Evolutionary conservation across 1,139 yeast species (phyloP), one percentile per base, ranked within the genome.

Genomic region (Yamadazyma diospyri): DNA sequence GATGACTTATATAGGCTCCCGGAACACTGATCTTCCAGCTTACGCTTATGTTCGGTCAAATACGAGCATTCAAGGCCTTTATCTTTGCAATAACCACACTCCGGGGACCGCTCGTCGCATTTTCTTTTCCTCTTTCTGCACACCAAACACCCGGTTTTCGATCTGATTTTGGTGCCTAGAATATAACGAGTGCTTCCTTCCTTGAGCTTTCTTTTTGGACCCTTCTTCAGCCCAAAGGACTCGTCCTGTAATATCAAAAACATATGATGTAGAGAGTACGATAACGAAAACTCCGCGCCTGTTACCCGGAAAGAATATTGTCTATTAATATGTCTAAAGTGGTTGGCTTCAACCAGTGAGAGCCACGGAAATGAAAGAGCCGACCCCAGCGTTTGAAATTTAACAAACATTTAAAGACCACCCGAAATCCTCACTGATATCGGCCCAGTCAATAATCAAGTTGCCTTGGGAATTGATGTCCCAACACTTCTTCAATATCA

Each of bases 51-150:
- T 4, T 12, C 17, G 2, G 25, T 29, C 13, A 23, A n/a, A 21
- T 37, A 47, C 8, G 34, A 38, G 38, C 62, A 56, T 26, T 46
- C 42, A 4, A 47, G 42, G 2, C 49, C 51, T 26, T 53, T 44
- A 5, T 38, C 32, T n/a, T 33, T 34, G 36, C 64, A 58, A 22
- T 43, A 47, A 6, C 50, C 47, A 41, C 63, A 57, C 5, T 33
- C 31, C 1, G 63, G 63, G 31, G 48, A 51, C 8, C 34, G 34
- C 39, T 57, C 62, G 37, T 57, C 61, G 36, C 63, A 57, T 34
- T 55, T 56, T 33, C 55, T 42, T 35, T 47, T 48, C 27, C 48
- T 33, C 29, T 44, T 41, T 27, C 50, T 39, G 29, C 55, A 50
- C 13, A 35, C 40, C 14, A 43, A 20, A 34, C 55, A 50, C 0